phyloP scores from a whole-genome alignment of 1,139 yeast species.

The Zhuliangozyma parablackwelliae region DNA sequence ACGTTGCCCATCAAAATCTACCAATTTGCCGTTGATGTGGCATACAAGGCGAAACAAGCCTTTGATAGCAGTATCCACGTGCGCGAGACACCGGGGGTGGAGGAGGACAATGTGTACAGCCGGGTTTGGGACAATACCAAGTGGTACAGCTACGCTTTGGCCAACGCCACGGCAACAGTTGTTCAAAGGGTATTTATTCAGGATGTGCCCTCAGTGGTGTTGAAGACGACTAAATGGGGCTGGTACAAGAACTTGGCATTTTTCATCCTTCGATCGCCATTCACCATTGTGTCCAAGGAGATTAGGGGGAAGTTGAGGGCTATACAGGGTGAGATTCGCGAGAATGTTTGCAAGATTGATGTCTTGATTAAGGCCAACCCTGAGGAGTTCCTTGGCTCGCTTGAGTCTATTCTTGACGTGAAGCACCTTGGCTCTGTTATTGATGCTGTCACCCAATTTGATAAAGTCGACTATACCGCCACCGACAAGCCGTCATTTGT shows the following conservation, averaged over 20 bases:
- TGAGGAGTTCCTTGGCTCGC: conserved; percentile 7
- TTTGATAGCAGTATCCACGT: conserved; percentile 3
- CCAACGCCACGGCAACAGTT: conserved; percentile 4
- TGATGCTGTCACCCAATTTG: conserved; percentile 5
- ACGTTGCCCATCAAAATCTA: conserved; percentile 24
- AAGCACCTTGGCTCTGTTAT: too few species aligned
- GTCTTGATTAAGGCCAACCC: conserved; percentile 16
- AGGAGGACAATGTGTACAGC: conserved; percentile 15
- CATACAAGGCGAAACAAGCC: conserved; percentile 4
- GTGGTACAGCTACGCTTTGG: conserved; percentile 4
- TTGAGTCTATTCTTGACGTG: conserved; percentile 1
- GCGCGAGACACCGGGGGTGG: conserved; percentile 7
- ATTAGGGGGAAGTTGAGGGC: conserved; percentile 15
- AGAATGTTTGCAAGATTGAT: conserved; percentile 21
- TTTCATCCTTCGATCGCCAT: conserved; percentile 14
- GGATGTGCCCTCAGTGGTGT: conserved; percentile 11
- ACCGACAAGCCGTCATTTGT: conserved; percentile 44
- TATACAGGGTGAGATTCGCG: conserved; percentile 17
- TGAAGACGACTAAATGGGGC: conserved; percentile 4
- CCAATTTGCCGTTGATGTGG: conserved; percentile 10
- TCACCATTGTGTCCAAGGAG: conserved; percentile 19
- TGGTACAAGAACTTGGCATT: conserved; percentile 2
- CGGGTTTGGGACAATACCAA: conserved; percentile 6
- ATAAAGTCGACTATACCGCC: conserved; percentile 5
- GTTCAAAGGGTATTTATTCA: conserved; percentile 7